Conservation (phyloP, 1,284 basidiomycete species). For the Coniophora puteana region DNA sequence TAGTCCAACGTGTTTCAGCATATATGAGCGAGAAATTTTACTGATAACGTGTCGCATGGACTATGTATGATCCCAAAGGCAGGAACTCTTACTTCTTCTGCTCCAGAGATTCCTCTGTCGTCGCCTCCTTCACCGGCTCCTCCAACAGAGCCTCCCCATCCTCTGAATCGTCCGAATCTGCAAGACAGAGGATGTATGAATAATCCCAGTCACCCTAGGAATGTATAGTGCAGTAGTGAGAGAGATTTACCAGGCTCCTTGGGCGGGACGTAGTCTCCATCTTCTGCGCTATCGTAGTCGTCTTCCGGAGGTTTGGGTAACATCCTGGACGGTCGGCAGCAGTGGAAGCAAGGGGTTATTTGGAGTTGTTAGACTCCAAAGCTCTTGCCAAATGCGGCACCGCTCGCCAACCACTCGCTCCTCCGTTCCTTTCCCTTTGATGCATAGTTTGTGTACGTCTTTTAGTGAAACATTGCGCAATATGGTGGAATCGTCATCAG, state of each 20-base stretch:
- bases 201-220: not conserved
- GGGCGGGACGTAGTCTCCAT: slow-evolving; percentile 62
- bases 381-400: slow-evolving; percentile 17
- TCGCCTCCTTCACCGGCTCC: slow-evolving; percentile 12
- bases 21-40: slow-evolving; percentile 4
- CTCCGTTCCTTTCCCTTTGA: too few relatives aligned
- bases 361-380: slow-evolving; percentile 22
- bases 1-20: slow-evolving; percentile 11
- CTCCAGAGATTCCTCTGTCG: slow-evolving; percentile 31
- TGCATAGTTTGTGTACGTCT: too few relatives aligned
- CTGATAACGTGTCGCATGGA: too few relatives aligned
- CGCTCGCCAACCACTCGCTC: too few relatives aligned
- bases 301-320: too few relatives aligned
- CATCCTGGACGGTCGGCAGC: slow-evolving; percentile 10
- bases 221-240: too few relatives aligned
- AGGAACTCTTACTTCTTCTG: slow-evolving; percentile 39
- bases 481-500: too few relatives aligned
- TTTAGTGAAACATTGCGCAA: too few relatives aligned
- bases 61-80: too few relatives aligned
- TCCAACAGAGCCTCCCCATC: slow-evolving; percentile 24
- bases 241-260: slow-evolving; percentile 33
- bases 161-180: slow-evolving; percentile 37
- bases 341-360: slow-evolving; percentile 19
- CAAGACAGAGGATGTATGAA: slow-evolving; percentile 1
- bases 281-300: slow-evolving; percentile 61